phyloP scores from a whole-genome alignment of 169 alveolate species.

The Plasmodium sp. region DNA sequence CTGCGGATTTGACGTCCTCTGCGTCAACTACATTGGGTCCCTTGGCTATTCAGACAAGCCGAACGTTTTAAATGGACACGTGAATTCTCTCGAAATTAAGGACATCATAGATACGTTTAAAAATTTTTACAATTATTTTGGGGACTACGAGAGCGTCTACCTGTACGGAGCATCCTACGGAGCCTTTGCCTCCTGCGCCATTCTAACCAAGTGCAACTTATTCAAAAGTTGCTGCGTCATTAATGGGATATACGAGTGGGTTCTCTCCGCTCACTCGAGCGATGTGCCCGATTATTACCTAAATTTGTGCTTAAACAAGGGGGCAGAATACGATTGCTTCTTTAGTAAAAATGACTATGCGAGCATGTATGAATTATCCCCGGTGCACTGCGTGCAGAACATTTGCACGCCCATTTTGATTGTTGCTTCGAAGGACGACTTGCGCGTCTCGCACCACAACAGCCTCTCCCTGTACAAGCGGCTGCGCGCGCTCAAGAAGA shows the following conservation, averaged over 20 bases:
- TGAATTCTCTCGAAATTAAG: slow-evolving; percentile 52
- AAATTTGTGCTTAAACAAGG: slow-evolving; percentile 15
- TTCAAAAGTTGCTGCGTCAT: slow-evolving; percentile 64
- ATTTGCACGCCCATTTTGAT: slow-evolving; percentile 43
- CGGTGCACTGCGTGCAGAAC: slow-evolving; percentile 25
- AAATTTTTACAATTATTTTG: slow-evolving; percentile 4
- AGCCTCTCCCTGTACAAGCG: slow-evolving; percentile 56
- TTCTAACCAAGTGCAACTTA: slow-evolving; percentile 52
- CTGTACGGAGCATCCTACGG: slow-evolving; percentile 73
- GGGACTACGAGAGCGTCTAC: slow-evolving; percentile 52
- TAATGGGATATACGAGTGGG: slow-evolving; percentile 63
- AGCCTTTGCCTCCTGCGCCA: slow-evolving; percentile 29
- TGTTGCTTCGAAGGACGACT: slow-evolving; percentile 50
- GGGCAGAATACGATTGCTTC: slow-evolving; percentile 13
- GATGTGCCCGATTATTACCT: slow-evolving; percentile 52
- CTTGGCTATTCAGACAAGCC: slow-evolving; percentile 12
- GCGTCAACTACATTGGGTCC: slow-evolving; percentile 63
- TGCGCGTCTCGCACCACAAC: slow-evolving; percentile 55
- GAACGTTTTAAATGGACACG: slow-evolving; percentile 22
- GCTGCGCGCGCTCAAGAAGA: slow-evolving; percentile 31
- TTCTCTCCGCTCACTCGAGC: slow-evolving; percentile 32
- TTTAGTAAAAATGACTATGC: slow-evolving; percentile 12
- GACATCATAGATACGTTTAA: slow-evolving; percentile 26
- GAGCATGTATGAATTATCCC: slow-evolving; percentile 22
- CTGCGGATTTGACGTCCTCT: slow-evolving; percentile 63